These are phyloP conservation scores for Quercus dentata DNA, from an alignment of 306 rosid genomes.

Conservation along the genomic window DNA sequence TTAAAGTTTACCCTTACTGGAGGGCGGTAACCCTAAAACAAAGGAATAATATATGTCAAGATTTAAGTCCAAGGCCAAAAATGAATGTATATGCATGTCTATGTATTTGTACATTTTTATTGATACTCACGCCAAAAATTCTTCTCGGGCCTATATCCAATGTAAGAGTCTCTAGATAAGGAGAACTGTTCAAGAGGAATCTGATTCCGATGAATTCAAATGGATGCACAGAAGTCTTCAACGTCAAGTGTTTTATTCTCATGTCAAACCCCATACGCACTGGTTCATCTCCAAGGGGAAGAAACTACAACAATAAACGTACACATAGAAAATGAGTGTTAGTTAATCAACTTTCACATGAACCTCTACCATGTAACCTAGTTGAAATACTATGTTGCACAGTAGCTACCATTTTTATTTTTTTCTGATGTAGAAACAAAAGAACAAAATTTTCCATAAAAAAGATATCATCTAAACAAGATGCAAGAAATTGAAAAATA, in stretches of 20 bases:
- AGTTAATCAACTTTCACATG: background rate
- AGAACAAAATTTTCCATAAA: too few relatives aligned
- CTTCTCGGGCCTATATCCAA: conserved; percentile 7
- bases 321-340: background rate
- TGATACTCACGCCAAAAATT: conserved; percentile 24
- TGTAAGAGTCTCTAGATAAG: conserved; percentile 35
- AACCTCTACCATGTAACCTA: too few relatives aligned
- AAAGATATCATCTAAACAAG: too few relatives aligned
- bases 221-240: conserved; percentile 38
- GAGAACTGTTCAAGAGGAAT: conserved; percentile 43
- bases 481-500: too few relatives aligned
- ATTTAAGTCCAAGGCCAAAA: background rate
- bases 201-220: conserved; percentile 35
- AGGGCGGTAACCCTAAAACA: conserved; percentile 23
- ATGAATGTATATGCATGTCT: too few relatives aligned
- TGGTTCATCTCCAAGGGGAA: conserved; percentile 36
- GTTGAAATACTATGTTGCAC: too few relatives aligned
- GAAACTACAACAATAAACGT: conserved; percentile 12
- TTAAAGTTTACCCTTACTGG: conserved; percentile 9
- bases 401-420: too few relatives aligned
- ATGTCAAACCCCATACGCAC: background rate
- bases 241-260: conserved; percentile 34
- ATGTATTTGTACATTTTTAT: background rate
- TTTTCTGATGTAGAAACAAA: too few relatives aligned
- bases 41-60: background rate